Evolutionary conservation across 2,329 filamentous ascomycete genomes (phyloP), one percentile per base, ranked within the genome.

Genomic region (Nothomitra cinnamomea): DNA sequence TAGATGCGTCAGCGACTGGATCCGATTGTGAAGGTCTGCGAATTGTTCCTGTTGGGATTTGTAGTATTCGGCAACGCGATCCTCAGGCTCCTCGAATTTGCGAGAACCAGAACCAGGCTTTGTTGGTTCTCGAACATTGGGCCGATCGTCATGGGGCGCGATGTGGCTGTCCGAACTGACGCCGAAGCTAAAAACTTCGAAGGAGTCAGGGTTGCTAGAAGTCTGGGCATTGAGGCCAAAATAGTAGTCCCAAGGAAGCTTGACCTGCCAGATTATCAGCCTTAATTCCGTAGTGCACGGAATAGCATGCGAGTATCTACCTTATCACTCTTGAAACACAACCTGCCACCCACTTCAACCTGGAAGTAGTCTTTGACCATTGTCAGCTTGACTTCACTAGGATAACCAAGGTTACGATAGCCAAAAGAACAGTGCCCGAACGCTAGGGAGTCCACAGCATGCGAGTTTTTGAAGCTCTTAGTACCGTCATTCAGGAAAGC

Each of bases 401-500:
- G 83, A 3, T 85, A 79, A 17, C 92, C 92, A 21, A 94, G 76
- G 68, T 98, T 98, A 60, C 92, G 85, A 73, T 95, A 98, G 47
- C 79, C 69, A 66, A 92, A 92, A 62, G 83, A 78, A 73, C 92
- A 98, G 69, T 95, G 87, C 13, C 88, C 92, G 65, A 98, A 98
- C 15, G 90, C 85, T 52, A 95, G 75, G 60, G 78, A 81, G 68
- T 95, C 89, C 15, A 95, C 80, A 61, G 79, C 83, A 59, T 80
- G 75, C 60, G 89, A 83, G 54, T 75, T 74, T 63, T 80, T 82
- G 72, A 83, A 95, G 66, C 94, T 86, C 59, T 77, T 81, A 38
- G 73, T 78, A 50, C 89, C 90, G 66, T 96, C 92, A 69, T 96
- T 98, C 59, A 98, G 71, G 72, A 96, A 98, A 17, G 85, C 92